A percentile compares a stretch with the other conserved stretches of the same genome.
phyloP scores from a whole-genome alignment of 2,329 filamentous ascomycete genomes.

The Lachnum nothofagi region DNA sequence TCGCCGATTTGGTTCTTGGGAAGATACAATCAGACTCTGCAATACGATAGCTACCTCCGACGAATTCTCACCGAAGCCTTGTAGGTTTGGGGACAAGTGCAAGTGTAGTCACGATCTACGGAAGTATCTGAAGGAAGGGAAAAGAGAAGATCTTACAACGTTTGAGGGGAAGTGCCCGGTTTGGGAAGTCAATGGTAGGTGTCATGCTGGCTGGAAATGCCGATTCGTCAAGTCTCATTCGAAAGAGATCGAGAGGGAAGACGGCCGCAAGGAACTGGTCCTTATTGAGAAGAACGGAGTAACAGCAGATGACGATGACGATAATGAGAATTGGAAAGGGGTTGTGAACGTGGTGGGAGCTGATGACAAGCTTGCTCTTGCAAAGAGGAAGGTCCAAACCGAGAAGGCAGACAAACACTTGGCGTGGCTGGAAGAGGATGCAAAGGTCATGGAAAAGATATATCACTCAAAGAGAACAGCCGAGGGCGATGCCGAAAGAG shows the following conservation, averaged over 20 bases:
- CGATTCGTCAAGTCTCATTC: constrained; percentile 86
- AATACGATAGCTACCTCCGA: constrained; percentile 63
- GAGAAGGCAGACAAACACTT: constrained; percentile 71
- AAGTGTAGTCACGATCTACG: constrained; percentile 78
- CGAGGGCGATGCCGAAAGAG: constrained; percentile 38
- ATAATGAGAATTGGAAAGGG: constrained; percentile 50
- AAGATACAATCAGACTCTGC: constrained; percentile 74
- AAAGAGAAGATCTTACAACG: constrained; percentile 71
- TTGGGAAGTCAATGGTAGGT: constrained; percentile 70
- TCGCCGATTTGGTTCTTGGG: constrained; percentile 73
- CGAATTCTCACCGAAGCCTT: constrained; percentile 77
- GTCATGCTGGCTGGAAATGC: constrained; percentile 87
- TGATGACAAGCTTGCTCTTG: constrained; percentile 67
- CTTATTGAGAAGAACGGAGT: constrained; percentile 49
- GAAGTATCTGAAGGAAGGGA: constrained; percentile 76
- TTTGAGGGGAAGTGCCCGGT: constrained; percentile 77
- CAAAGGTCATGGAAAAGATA: constrained; percentile 44
- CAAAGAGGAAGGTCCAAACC: constrained; percentile 65
- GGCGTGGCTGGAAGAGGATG: constrained; percentile 69
- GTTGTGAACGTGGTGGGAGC: constrained; percentile 70
- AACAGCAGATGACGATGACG: constrained; percentile 23
- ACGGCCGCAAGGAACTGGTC: constrained; percentile 77
- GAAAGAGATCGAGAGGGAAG: constrained; percentile 68
- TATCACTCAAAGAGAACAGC: constrained; percentile 41
- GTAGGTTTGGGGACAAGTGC: constrained; percentile 75